Conservation (phyloP, 2,329 filamentous ascomycete genomes). For the Aplosporella prunicola region DNA sequence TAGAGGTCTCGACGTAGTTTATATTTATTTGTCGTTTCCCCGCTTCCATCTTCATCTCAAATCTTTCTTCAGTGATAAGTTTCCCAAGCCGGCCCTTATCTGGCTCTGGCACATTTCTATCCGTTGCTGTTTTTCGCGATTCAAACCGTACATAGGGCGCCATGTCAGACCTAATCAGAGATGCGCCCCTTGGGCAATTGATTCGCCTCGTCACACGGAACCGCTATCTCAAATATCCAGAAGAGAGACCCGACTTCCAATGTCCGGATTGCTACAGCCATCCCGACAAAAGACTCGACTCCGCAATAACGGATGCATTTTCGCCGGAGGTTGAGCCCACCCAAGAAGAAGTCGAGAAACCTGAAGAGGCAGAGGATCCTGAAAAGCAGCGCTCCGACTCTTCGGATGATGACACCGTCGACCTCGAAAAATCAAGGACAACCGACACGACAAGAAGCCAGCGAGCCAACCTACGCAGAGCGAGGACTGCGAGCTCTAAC, state of each 20-base stretch:
- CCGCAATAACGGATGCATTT: neutral
- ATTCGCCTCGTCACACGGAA: constrained; percentile 47
- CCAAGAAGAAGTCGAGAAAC: constrained; percentile 19
- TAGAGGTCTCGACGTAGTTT: no score
- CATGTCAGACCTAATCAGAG: constrained; percentile 40
- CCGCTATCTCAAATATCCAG: constrained; percentile 48
- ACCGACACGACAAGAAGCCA: constrained; percentile 10
- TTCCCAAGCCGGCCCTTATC: no score
- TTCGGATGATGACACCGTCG: constrained; percentile 12
- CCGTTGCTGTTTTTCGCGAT: no score
- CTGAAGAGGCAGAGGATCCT: neutral
- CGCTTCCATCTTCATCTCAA: no score
- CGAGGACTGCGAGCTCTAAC: constrained; percentile 19
- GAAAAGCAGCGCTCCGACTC: neutral
- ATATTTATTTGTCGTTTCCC: no score
- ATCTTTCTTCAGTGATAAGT: no score
- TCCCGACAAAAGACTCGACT: constrained; percentile 4
- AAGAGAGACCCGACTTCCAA: constrained; percentile 48
- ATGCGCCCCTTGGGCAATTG: constrained; percentile 50
- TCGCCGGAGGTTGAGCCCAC: constrained; percentile 13
- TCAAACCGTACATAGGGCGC: no score
- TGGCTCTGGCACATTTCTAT: no score
- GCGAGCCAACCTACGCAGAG: constrained; percentile 4
- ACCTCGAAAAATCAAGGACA: constrained; percentile 24
- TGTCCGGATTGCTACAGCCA: constrained; percentile 37